Evolutionary conservation across 345 rosid species (phyloP).

Genomic region (Corymbia maculata): DNA sequence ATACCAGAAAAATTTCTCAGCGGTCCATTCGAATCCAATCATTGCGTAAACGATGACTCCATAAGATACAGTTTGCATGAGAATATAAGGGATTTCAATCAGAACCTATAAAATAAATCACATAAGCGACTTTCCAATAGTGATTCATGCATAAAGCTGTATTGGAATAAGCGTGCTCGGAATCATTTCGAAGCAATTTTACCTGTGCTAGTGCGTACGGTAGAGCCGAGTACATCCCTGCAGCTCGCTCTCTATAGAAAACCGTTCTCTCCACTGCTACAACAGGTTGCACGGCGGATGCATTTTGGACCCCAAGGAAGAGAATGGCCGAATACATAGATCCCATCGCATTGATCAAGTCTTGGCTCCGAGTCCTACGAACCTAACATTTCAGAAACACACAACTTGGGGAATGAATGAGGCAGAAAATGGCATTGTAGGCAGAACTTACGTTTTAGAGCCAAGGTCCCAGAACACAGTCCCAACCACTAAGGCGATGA

Average conservation of each 20-base stretch:
- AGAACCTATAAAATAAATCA: constrained; percentile 8
- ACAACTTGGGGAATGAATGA: not conserved
- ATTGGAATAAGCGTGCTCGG: not conserved
- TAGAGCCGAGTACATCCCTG: constrained; percentile 44
- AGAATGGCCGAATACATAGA: constrained; percentile 36
- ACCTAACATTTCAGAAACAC: not conserved
- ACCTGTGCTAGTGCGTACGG: constrained; percentile 49
- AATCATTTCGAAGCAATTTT: not conserved
- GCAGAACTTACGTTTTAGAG: constrained; percentile 11
- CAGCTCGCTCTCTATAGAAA: constrained; percentile 40
- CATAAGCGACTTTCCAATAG: not conserved
- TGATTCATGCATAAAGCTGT: not conserved
- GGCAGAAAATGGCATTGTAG: not conserved
- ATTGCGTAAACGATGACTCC: constrained; percentile 21
- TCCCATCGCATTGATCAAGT: constrained; percentile 25
- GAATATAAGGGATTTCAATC: constrained; percentile 29
- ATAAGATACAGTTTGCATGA: constrained; percentile 18
- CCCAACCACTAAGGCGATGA: constrained; percentile 25
- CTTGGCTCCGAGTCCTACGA: constrained; percentile 9
- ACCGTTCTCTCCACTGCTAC: constrained; percentile 33
- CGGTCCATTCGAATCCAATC: constrained; percentile 36
- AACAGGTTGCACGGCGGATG: constrained; percentile 26
- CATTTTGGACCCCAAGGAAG: constrained; percentile 28
- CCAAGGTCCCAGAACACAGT: constrained; percentile 36
- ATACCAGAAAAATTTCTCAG: constrained; percentile 33